These are phyloP conservation scores for Asclepias syriaca DNA, from an alignment of 257 asterid genomes.

Conservation along the genomic window DNA sequence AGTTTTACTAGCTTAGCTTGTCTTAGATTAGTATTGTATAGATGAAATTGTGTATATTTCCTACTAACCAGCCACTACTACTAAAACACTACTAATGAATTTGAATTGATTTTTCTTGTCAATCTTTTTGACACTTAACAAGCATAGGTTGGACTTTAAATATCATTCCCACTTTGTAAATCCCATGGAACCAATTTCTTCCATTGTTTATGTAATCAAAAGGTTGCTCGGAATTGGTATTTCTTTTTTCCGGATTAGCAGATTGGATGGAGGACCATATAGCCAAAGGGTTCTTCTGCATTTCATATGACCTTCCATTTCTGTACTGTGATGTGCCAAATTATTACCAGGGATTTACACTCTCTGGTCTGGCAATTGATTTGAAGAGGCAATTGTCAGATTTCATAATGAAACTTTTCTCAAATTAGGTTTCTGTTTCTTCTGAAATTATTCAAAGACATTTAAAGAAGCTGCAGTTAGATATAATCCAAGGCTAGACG, in stretches of 20 bases:
- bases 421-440: no score
- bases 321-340: no score
- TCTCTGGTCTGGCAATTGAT: no score
- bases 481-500: no score
- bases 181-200: background rate
- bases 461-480: no score
- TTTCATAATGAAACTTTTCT: no score
- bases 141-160: background rate
- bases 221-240: background rate
- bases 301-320: background rate
- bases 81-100: slow-evolving; percentile 11
- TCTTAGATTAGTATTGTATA: slow-evolving; percentile 18
- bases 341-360: no score
- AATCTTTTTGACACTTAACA: background rate
- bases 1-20: background rate
- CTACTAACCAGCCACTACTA: slow-evolving; percentile 11
- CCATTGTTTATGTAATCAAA: background rate
- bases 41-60: slow-evolving; percentile 18
- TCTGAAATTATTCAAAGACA: no score
- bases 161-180: background rate
- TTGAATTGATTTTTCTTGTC: background rate
- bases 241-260: background rate
- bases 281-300: background rate
- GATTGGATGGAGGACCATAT: background rate
- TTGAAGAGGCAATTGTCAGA: no score